phyloP scores from a whole-genome alignment of 2,329 filamentous ascomycete species.

The Pseudovirgaria hyperparasitica region DNA sequence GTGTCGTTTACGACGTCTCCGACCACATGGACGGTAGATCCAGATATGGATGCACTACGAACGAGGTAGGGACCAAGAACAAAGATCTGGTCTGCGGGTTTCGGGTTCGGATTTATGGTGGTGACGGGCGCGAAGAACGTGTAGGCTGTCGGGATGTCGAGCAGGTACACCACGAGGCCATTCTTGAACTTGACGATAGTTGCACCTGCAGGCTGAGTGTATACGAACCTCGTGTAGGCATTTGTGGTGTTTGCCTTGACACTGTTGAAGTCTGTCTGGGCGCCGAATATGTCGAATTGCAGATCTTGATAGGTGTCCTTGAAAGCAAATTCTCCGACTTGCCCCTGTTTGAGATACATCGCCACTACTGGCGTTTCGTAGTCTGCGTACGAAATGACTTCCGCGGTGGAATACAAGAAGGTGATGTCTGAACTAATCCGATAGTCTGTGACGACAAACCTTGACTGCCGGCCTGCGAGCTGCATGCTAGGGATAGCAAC shows the following conservation, averaged over 20 bases:
- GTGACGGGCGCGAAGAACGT: conserved; percentile 43
- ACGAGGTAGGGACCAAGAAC: conserved; percentile 17
- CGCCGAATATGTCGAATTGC: conserved; percentile 29
- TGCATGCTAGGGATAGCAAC: conserved; percentile 34
- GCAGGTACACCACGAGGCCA: conserved; percentile 37
- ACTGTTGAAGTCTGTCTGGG: conserved; percentile 21
- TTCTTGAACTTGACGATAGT: conserved; percentile 38
- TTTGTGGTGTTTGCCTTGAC: conserved; percentile 6
- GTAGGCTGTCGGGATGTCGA: conserved; percentile 42
- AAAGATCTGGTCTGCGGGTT: conserved; percentile 31
- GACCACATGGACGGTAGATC: conserved; percentile 33
- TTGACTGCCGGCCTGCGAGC: conserved; percentile 39
- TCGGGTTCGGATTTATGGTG: conserved; percentile 31
- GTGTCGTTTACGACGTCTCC: conserved; percentile 31
- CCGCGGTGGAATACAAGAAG: conserved; percentile 39
- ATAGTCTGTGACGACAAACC: conserved; percentile 43
- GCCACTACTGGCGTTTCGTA: conserved; percentile 37
- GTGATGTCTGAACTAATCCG: conserved; percentile 32
- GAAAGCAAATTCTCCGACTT: conserved; percentile 38
- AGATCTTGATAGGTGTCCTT: conserved; percentile 24
- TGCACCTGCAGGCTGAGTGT: conserved; percentile 34
- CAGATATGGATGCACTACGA: conserved; percentile 27
- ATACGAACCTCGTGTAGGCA: conserved; percentile 23
- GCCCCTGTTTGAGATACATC: conserved; percentile 37
- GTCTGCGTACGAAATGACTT: conserved; percentile 36